Percentiles rank a stretch among this genome's conserved stretches.
phyloP scores from a whole-genome alignment of 495 filamentous ascomycete genomes.

The Umbilicaria muhlenbergii region DNA sequence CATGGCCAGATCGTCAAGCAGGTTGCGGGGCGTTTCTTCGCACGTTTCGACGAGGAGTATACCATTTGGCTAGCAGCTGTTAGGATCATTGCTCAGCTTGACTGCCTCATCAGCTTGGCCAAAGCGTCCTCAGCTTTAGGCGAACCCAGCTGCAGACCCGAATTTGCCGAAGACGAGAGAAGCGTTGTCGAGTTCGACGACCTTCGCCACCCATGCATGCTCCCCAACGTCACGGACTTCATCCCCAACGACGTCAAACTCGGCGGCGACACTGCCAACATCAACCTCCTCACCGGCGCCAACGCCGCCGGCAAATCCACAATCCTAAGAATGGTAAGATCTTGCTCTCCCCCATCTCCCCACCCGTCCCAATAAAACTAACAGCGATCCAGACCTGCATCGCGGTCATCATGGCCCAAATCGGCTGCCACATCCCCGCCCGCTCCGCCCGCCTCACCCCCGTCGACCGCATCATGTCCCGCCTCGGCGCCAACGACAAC shows the following conservation, averaged over 20 bases:
- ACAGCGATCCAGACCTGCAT: slow-evolving; percentile 52
- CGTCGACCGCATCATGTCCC: slow-evolving; percentile 95
- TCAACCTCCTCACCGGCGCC: slow-evolving; percentile 86
- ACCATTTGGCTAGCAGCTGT: slow-evolving; percentile 75
- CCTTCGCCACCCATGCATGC: slow-evolving; percentile 87
- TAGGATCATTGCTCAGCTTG: slow-evolving; percentile 75
- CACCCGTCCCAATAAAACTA: slow-evolving; percentile 1
- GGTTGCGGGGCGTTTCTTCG: slow-evolving; percentile 68
- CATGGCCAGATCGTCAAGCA: slow-evolving; percentile 87
- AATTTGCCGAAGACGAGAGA: slow-evolving; percentile 68
- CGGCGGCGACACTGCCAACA: slow-evolving; percentile 62
- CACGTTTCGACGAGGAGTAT: slow-evolving; percentile 79
- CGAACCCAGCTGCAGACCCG: slow-evolving; percentile 73
- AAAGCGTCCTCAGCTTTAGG: slow-evolving; percentile 75
- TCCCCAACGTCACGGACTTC: slow-evolving; percentile 78
- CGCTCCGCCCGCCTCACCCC: slow-evolving; percentile 75
- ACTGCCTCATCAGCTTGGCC: slow-evolving; percentile 86
- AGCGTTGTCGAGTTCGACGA: slow-evolving; percentile 84
- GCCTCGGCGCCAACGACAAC: slow-evolving; percentile 95
- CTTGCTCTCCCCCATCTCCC: neutral
- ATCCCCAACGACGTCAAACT: slow-evolving; percentile 92
- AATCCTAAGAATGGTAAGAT: slow-evolving; percentile 83
- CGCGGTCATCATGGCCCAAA: slow-evolving; percentile 96
- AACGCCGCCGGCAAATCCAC: slow-evolving; percentile 98
- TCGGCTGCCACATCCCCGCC: slow-evolving; percentile 86